Evolutionary conservation across 129 eudicot species (phyloP).

Genomic region (Daucus carota): DNA sequence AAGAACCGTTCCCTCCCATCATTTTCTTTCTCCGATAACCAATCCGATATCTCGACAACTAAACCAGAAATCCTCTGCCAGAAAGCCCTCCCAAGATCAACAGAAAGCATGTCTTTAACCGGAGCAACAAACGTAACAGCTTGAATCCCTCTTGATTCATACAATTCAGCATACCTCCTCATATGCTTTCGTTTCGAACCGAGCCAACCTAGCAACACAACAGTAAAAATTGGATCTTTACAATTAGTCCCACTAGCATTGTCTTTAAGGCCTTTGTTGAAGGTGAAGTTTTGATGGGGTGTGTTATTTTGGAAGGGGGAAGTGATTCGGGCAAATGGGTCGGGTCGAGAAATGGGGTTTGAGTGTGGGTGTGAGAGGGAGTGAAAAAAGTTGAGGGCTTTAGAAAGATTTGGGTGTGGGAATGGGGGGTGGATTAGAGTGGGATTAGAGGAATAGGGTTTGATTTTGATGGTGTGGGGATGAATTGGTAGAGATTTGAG

Average conservation of each 20-base stretch:
- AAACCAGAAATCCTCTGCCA: constrained; percentile 39
- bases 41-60: constrained; percentile 39
- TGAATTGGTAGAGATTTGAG: constrained; percentile 1
- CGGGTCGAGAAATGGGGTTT: constrained; percentile 2
- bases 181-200: constrained; percentile 73
- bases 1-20: constrained; percentile 61
- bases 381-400: constrained; percentile 15
- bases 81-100: constrained; percentile 63
- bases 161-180: constrained; percentile 75
- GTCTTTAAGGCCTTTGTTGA: constrained; percentile 6
- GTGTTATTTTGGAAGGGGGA: constrained; percentile 16
- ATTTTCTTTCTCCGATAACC: constrained; percentile 47
- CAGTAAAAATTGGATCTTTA: constrained; percentile 43
- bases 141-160: constrained; percentile 51
- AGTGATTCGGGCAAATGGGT: constrained; percentile 29
- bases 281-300: constrained; percentile 37
- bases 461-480: not conserved
- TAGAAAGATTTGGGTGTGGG: constrained; percentile 15
- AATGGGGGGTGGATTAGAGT: not conserved
- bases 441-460: not conserved
- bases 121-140: constrained; percentile 56
- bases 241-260: not conserved
- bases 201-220: constrained; percentile 80
- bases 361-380: constrained; percentile 16
- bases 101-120: constrained; percentile 56